Evolutionary conservation across 83 land plant species (phyloP), one percentile per base, ranked within the genome.

Genomic region (Isoetes engelmannii): DNA sequence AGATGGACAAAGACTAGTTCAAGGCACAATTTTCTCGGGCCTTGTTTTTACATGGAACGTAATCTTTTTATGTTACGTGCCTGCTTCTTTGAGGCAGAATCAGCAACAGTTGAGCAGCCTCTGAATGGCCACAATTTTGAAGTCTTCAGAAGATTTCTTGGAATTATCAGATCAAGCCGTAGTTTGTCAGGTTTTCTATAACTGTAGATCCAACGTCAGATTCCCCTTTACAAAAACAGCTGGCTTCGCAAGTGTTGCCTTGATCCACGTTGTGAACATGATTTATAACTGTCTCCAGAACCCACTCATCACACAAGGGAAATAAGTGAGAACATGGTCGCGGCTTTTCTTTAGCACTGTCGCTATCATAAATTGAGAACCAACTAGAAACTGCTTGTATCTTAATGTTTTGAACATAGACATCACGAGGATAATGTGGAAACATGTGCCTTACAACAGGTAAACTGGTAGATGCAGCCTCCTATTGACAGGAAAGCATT

Each of bases 371-470:
- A 89, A 83, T 71, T 92, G 94, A 8, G 77, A 61, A 5, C 97
- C 97, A 12, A 89, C 84, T 60, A 92, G 73, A 65, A 92, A 92
- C 64, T 92, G 94, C 67, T 92, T 75, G 75, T 84, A 87, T 42
- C 77, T 84, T n/a, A 48, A 92, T 47, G 4, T 47, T 76, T 5
- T 80, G 91, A n/a, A 89, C 91, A 60, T 77, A 64, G 21, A 78
- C 74, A 73, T 92, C 97, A 5, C 85, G 69, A 63, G 97, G 85
- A 59, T 89, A 92, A 75, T 92, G 97, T 5, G 89, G 70, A 61
- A 92, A 89, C 58, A 89, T 71, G 76, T 92, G 97, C 12, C 97
- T 80, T 21, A 82, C 82, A 9, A 92, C 85, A 9, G 97, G 97
- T 44, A 86, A 72, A 45, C 97, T 94, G 17, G 73, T 85, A 18